phyloP scores from a whole-genome alignment of 2,329 filamentous ascomycete species.

The Rasamsonia emersonii region DNA sequence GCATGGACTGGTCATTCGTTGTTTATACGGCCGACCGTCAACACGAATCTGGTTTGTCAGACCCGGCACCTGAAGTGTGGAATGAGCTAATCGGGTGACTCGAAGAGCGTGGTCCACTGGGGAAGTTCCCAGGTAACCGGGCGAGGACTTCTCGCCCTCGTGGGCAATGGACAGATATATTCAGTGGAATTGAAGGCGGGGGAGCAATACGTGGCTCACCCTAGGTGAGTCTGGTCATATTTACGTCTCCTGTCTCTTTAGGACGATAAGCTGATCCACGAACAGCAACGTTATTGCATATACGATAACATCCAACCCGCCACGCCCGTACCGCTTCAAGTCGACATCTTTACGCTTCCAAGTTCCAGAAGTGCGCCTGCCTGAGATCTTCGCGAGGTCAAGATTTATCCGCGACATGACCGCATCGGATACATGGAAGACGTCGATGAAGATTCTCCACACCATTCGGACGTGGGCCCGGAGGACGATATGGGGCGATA shows the following conservation, averaged over 20 bases:
- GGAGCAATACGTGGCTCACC: constrained; percentile 86
- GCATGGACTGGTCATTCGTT: constrained; percentile 94
- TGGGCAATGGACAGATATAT: constrained; percentile 82
- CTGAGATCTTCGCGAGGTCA: constrained; percentile 56
- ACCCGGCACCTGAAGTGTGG: background rate
- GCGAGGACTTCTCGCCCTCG: constrained; percentile 73
- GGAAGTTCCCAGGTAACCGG: constrained; percentile 84
- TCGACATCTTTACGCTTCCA: constrained; percentile 67
- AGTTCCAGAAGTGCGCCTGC: constrained; percentile 59
- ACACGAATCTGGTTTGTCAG: constrained; percentile 54
- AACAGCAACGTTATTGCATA: constrained; percentile 81
- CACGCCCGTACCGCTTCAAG: constrained; percentile 79
- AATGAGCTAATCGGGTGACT: background rate
- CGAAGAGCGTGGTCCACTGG: constrained; percentile 70
- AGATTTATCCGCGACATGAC: constrained; percentile 67
- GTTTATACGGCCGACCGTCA: constrained; percentile 64
- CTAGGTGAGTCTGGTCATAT: constrained; percentile 40
- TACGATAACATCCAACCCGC: constrained; percentile 62
- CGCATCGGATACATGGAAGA: constrained; percentile 63
- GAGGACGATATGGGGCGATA: constrained; percentile 84
- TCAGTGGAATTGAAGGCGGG: constrained; percentile 70
- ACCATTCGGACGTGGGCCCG: constrained; percentile 66
- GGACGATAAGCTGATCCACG: constrained; percentile 3
- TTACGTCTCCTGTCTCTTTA: background rate
- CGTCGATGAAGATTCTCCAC: constrained; percentile 56